phyloP scores from a whole-genome alignment of 148 eudicot genomes.

The Cornus kousa region DNA sequence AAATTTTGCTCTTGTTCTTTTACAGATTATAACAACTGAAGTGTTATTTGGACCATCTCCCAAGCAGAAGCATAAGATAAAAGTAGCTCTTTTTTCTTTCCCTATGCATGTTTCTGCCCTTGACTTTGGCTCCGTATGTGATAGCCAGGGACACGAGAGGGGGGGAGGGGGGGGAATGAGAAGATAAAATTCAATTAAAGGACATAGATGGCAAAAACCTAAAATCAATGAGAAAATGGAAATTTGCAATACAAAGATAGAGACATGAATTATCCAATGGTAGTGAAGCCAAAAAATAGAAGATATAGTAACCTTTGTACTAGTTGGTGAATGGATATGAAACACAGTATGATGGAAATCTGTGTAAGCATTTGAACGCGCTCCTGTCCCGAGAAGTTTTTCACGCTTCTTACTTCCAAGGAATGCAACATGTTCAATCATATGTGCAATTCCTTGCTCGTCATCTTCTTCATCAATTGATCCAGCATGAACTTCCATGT shows the following conservation, averaged over 20 bases:
- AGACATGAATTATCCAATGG: background rate
- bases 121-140: background rate
- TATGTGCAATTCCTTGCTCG: slow-evolving; percentile 99
- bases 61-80: too few relatives aligned
- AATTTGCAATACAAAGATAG: background rate
- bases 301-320: slow-evolving; percentile 55
- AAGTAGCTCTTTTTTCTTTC: too few relatives aligned
- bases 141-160: background rate
- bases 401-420: slow-evolving; percentile 99
- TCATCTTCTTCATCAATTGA: slow-evolving; percentile 99
- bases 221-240: background rate
- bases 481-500: slow-evolving; percentile 98
- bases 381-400: slow-evolving; percentile 93
- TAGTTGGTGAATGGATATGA: slow-evolving; percentile 95
- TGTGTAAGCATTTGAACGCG: slow-evolving; percentile 98
- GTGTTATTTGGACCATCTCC: too few relatives aligned
- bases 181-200: background rate
- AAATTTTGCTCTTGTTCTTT: too few relatives aligned
- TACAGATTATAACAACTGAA: too few relatives aligned
- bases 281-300: slow-evolving; percentile 3
- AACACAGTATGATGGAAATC: slow-evolving; percentile 99
- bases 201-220: background rate
- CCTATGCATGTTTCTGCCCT: too few relatives aligned
- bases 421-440: slow-evolving; percentile 99
- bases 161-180: too few relatives aligned